Base-by-base conservation (phyloP, 2,329 filamentous ascomycete genomes). In the Chaetomium globosum region DNA sequence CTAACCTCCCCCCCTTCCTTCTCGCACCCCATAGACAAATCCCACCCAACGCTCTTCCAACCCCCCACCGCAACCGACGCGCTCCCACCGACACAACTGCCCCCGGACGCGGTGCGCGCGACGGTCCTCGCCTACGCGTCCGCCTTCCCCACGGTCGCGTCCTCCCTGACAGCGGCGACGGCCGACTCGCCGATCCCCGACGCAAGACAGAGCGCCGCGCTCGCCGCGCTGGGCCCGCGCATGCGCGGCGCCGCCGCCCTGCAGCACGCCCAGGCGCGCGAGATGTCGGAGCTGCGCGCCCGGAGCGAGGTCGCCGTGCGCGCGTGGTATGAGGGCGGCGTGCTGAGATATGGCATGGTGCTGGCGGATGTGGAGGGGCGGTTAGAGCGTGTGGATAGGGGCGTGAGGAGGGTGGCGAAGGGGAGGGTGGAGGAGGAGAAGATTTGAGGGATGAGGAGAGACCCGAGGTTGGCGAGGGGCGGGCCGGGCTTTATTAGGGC, bases 331-430 rank as follows among this genome's bases (percentile, higher is more conserved):
- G 88, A 93, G 74, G 80, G 85, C 28, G 86, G 87, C 3, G 81
- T 95, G 52, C 79, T 96, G 56, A 83, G 84, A 12, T 86, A 86
- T 70, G 89, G 89, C 0, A 85, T 87, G 70, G 84, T 85, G 65
- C 88, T 92, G 79, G 89, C 89, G 26, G 86, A 89, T 59, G 87
- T 89, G 73, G 90, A 96, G 77, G 82, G 85, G 39, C 81, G 89
- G 58, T 76, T 93, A 13, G 84, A 85, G 75, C 80, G 82, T 66
- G 83, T 87, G 8, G 91, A 95, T 77, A 83, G 85, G 62, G 80
- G 81, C 9, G 80, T 94, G 2, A 82, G 86, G 74, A 83, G 89
- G 72, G 80, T 81, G 59, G 90, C 93, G 76, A 70, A 60, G 61
- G 56, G 61, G 36, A 83, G 80, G 71, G 80, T 80, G 68, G 83